Conservation (phyloP, 768 basidiomycete genomes). For the Gloeopeniophorella convolvens region DNA sequence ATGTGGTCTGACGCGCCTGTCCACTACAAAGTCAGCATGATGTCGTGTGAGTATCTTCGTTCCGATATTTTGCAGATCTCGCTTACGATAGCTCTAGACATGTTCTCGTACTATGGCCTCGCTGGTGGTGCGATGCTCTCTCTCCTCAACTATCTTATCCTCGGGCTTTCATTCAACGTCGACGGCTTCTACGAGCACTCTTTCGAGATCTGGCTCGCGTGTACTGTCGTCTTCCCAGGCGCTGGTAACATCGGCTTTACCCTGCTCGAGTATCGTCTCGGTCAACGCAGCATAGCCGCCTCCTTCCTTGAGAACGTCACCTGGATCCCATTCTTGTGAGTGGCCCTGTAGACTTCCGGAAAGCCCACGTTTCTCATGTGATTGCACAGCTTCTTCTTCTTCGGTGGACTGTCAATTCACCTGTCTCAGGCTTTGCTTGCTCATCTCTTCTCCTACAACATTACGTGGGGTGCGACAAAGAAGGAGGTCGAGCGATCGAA, state of each 20-base stretch:
- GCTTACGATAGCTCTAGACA: conserved; percentile 25
- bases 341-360: conserved; percentile 20
- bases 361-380: background rate
- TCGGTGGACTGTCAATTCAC: conserved; percentile 51
- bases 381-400: conserved; percentile 41
- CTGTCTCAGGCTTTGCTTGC: conserved; percentile 46
- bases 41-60: conserved; percentile 47
- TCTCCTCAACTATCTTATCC: conserved; percentile 61
- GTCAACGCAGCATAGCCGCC: conserved; percentile 44
- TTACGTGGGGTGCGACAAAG: conserved; percentile 52
- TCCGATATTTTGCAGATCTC: no score
- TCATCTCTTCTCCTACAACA: conserved; percentile 53
- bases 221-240: conserved; percentile 62
- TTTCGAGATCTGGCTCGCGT: conserved; percentile 71
- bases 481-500: conserved; percentile 87
- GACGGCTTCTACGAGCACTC: conserved; percentile 69
- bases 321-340: conserved; percentile 74
- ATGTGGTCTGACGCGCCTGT: conserved; percentile 71
- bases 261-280: conserved; percentile 62
- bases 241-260: conserved; percentile 65
- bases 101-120: conserved; percentile 54
- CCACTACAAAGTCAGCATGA: conserved; percentile 79
- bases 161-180: conserved; percentile 52
- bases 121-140: conserved; percentile 58
- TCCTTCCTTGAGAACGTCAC: conserved; percentile 52